Base-by-base conservation (phyloP, 768 basidiomycete species). In the Russula virescens region DNA sequence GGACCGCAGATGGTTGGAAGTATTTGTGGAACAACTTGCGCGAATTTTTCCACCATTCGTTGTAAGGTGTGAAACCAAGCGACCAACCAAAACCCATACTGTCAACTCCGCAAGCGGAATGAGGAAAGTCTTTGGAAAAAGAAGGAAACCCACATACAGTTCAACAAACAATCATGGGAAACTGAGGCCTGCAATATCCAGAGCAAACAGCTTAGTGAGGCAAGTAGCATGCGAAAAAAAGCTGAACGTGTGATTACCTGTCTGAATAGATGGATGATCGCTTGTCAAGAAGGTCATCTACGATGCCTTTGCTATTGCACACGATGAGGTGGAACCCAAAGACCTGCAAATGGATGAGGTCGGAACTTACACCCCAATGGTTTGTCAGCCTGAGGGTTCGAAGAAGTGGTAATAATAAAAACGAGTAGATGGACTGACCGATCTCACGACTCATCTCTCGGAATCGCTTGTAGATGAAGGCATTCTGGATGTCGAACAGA, bases 221-320 rank as follows among this genome's bases (percentile, higher is more conserved):
- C 18, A 0, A 26, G 2, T 21, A 19, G 10, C 10, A 11, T n/a
- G 38, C 21, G n/a, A 45, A 4, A 8, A 11, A 42, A 49, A 23
- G 43, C 38, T 42, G 18, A 25, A 42, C 3, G 13, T 14, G 9
- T 26, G 43, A 14, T 38, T 35, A 66, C 59, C 73, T 35, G 65
- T 71, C 71, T 6, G 78, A 78, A 66, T 79, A 79, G 6, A 74
- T 76, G 6, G 69, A 63, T 1, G 76, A 75, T 14, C 75, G 69
- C 47, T 73, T 73, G 45, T 77, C 74, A n/a, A 79, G 70, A 6
- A 79, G 68, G 10, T 75, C 76, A 28, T 71, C 71, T 3, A 73
- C 71, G 18, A 72, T 68, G 42, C 74, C 71, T 21, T 69, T 58
- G 14, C 71, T 73, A 62, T 75, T 77, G 48, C 78, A 61, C n/a